Evolutionary conservation across 495 filamentous ascomycete species (phyloP), one percentile per base, ranked within the genome.

Genomic region (Cladorrhinum samala): DNA sequence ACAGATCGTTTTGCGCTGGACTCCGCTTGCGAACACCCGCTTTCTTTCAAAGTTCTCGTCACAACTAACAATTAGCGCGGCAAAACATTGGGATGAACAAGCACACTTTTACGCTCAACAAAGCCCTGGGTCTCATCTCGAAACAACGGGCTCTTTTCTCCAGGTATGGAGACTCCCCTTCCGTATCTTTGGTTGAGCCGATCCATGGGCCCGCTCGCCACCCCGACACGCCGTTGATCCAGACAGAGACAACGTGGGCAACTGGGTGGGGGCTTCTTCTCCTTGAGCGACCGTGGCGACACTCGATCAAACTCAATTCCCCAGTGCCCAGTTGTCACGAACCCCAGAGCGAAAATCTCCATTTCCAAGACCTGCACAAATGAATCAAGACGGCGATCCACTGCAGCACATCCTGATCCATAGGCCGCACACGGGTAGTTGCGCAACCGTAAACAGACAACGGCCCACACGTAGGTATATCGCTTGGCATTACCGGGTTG

Each of bases 181-280:
- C n/a, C n/a, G n/a, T n/a, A 11, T 33, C 27, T 33, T 33, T 33
- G 27, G 27, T 11, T 33, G 27, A 33, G 27, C 27, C 27, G 27
- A 6, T 11, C 5, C 27, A 6, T 33, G 27, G 11, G 11, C 27
- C 27, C 6, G 27, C 27, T 33, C 52, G 20, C 42, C 44, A 27
- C 51, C 24, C 44, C 52, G 33, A 42, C 20, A 40, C 19, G 40
- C 46, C 46, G 46, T 45, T 17, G 40, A 50, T 45, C 46, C 53
- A 45, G 16, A 52, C 16, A 9, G 40, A 7, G 11, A 25, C 27
- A 33, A 33, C 27, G 6, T 6, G 27, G 11, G n/a, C n/a, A n/a
- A n/a, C n/a, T n/a, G n/a, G n/a, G n/a, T n/a, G n/a, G n/a, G n/a
- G n/a, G n/a, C n/a, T n/a, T n/a, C n/a, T n/a, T n/a, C n/a, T n/a